Evolutionary conservation across 495 filamentous ascomycete genomes (phyloP).

Genomic region (Aspergillus asperescens): DNA sequence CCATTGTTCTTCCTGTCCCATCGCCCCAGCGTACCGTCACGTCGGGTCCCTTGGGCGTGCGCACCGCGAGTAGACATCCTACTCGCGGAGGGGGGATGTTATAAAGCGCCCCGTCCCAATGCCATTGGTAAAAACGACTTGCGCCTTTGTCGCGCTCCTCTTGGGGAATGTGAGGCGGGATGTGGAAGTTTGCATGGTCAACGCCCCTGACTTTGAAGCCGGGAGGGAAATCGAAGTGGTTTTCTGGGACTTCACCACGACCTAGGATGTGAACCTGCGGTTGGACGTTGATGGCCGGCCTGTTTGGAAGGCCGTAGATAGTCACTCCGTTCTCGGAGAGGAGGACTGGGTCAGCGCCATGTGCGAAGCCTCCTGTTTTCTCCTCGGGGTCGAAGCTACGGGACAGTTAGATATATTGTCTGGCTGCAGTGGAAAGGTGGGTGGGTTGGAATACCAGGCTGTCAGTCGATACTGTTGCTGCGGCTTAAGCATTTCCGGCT

Average conservation of each 20-base stretch:
- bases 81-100: conserved; percentile 3
- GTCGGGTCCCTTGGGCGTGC: conserved; percentile 7
- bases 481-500: background rate
- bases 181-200: conserved; percentile 2
- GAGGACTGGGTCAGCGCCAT: conserved; percentile 6
- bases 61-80: conserved; percentile 3
- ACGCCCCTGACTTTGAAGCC: background rate
- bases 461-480: conserved; percentile 7
- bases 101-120: conserved; percentile 8
- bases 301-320: conserved; percentile 6
- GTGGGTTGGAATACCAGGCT: background rate
- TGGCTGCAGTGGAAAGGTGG: background rate
- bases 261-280: conserved; percentile 6
- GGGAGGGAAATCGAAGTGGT: conserved; percentile 1
- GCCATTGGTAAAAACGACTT: conserved; percentile 8
- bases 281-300: conserved; percentile 8
- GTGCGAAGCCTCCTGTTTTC: conserved; percentile 5
- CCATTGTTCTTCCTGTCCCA: conserved; percentile 6
- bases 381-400: conserved; percentile 3
- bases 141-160: background rate
- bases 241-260: background rate
- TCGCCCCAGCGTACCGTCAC: conserved; percentile 8
- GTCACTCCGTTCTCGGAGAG: background rate
- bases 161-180: conserved; percentile 3
- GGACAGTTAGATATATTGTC: background rate